phyloP scores from a whole-genome alignment of 208 protist species.

The Trypanosoma scelopori region DNA sequence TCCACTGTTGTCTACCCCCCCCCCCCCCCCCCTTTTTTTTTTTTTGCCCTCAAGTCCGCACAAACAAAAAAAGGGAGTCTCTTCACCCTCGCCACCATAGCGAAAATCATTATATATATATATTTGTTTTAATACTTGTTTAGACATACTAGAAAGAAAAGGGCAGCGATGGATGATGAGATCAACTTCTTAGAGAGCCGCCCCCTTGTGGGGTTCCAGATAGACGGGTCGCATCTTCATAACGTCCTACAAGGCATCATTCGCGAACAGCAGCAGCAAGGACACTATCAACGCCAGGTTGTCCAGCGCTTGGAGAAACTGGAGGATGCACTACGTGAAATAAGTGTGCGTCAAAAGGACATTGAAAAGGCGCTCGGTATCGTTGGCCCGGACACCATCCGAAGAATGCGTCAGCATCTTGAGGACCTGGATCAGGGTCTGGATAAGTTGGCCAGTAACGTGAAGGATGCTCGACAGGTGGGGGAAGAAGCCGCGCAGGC shows the following conservation, averaged over 20 bases:
- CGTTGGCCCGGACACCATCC: conserved; percentile 35
- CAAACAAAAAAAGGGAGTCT: too few relatives aligned
- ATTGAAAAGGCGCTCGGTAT: conserved; percentile 42
- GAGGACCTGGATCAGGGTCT: conserved; percentile 52
- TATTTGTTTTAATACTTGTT: neutral
- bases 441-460: conserved; percentile 32
- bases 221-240: conserved; percentile 80
- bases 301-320: conserved; percentile 41
- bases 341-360: conserved; percentile 42
- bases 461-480: conserved; percentile 40
- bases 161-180: conserved; percentile 47
- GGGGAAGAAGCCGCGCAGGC: conserved; percentile 47
- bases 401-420: conserved; percentile 41
- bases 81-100: too few relatives aligned
- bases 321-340: conserved; percentile 42
- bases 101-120: conserved; percentile 3
- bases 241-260: conserved; percentile 65
- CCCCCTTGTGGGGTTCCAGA: conserved; percentile 80
- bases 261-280: conserved; percentile 48
- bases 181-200: conserved; percentile 74
- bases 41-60: too few relatives aligned
- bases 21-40: too few relatives aligned
- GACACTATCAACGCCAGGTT: conserved; percentile 35
- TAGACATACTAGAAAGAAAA: too few relatives aligned
- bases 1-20: too few relatives aligned